Conservation (phyloP, 192 early-diverging fungal genomes). For the Coemansia sp. region DNA sequence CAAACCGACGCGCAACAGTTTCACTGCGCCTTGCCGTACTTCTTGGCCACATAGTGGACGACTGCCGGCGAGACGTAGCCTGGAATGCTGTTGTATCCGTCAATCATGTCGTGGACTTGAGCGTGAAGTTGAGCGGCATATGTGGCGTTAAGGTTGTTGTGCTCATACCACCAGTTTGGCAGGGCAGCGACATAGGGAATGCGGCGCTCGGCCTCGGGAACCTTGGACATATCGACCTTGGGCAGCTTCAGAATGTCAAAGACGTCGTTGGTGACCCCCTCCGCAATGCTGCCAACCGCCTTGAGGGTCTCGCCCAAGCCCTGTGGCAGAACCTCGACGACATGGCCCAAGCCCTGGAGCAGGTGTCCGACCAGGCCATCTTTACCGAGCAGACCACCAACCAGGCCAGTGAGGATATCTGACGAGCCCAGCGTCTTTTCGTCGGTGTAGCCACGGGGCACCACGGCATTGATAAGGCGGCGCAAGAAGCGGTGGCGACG, state of each 20-base stretch:
- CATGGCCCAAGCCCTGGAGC: slow-evolving; percentile 47
- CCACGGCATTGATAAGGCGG: slow-evolving; percentile 26
- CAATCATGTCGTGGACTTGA: slow-evolving; percentile 52
- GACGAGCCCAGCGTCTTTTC: slow-evolving; percentile 30
- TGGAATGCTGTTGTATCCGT: slow-evolving; percentile 50
- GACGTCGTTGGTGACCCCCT: slow-evolving; percentile 41
- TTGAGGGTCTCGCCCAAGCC: slow-evolving; percentile 50
- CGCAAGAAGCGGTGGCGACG: slow-evolving; percentile 46
- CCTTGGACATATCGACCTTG: slow-evolving; percentile 47
- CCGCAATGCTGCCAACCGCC: slow-evolving; percentile 47
- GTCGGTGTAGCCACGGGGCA: slow-evolving; percentile 20
- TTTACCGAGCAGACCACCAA: slow-evolving; percentile 35
- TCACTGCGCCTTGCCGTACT: slow-evolving; percentile 36
- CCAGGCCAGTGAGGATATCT: slow-evolving; percentile 46
- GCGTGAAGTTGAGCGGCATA: slow-evolving; percentile 46
- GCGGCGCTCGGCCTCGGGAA: slow-evolving; percentile 49
- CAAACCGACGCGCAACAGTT: neutral
- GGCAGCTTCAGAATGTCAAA: slow-evolving; percentile 52
- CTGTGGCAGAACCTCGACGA: slow-evolving; percentile 52
- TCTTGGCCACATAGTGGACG: slow-evolving; percentile 50
- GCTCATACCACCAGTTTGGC: slow-evolving; percentile 50
- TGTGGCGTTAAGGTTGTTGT: slow-evolving; percentile 54
- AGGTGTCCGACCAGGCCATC: slow-evolving; percentile 50
- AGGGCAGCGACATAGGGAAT: slow-evolving; percentile 46
- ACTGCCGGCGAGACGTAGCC: slow-evolving; percentile 54